Conservation (phyloP, 495 filamentous ascomycete species). For the Trichocladium uniseriatum region DNA sequence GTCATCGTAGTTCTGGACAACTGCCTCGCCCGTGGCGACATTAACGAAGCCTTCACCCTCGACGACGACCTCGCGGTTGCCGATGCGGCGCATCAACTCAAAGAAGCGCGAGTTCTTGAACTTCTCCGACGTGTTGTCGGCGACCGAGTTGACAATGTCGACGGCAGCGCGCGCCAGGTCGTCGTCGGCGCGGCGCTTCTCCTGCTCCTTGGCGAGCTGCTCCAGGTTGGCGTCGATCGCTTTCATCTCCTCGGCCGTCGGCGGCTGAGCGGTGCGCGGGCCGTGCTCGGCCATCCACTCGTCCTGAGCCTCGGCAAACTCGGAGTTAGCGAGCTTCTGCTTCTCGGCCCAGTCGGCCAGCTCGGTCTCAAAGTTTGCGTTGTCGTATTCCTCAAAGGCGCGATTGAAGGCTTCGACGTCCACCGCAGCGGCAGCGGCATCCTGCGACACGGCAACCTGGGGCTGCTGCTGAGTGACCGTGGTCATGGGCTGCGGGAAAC, state of each 20-base stretch:
- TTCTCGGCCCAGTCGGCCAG: constrained; percentile 17
- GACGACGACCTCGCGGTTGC: constrained; percentile 30
- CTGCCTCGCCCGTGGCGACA: constrained; percentile 16
- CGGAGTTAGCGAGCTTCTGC: constrained; percentile 4
- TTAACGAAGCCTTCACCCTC: constrained; percentile 33
- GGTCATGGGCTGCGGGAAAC: not conserved
- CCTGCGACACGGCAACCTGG: not conserved
- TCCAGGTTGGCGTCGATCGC: constrained; percentile 11
- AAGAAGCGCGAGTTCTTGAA: constrained; percentile 39
- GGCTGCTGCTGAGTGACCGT: not conserved
- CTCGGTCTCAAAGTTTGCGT: constrained; percentile 13
- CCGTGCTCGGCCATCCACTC: constrained; percentile 29
- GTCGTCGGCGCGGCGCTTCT: constrained; percentile 15
- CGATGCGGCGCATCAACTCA: constrained; percentile 35
- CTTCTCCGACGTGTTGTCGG: constrained; percentile 31
- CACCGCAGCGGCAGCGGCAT: constrained; percentile 1
- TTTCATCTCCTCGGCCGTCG: constrained; percentile 14
- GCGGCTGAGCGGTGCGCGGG: constrained; percentile 8
- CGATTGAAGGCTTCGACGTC: constrained; percentile 25
- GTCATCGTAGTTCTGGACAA: constrained; percentile 3
- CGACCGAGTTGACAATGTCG: constrained; percentile 31
- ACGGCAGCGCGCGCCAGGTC: constrained; percentile 33
- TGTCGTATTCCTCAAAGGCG: constrained; percentile 22
- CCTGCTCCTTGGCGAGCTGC: constrained; percentile 15
- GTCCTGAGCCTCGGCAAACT: constrained; percentile 18